Percentiles rank a stretch among this genome's conserved stretches.
Conservation (phyloP, 768 basidiomycete species). For the Sarcodon sp. region DNA sequence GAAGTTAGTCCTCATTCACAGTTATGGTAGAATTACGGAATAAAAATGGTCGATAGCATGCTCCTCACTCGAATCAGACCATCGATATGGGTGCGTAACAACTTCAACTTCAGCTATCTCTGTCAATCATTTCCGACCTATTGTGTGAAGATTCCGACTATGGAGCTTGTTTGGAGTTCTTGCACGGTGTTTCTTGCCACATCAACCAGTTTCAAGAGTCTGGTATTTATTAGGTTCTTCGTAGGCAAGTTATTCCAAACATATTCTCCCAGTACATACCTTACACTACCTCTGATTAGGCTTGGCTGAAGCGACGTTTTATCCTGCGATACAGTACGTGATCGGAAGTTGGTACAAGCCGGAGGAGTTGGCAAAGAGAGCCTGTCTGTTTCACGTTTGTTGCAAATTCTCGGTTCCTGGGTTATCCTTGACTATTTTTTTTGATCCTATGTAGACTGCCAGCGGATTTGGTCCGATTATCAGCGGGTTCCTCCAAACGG, state of each 20-base stretch:
- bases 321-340: slow-evolving; percentile 26
- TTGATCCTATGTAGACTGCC: slow-evolving; percentile 12
- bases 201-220: slow-evolving; percentile 17
- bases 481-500: slow-evolving; percentile 28
- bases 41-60: slow-evolving; percentile 10
- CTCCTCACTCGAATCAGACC: slow-evolving; percentile 22
- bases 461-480: slow-evolving; percentile 27
- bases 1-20: slow-evolving; percentile 4
- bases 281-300: slow-evolving; percentile 8
- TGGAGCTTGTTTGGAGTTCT: slow-evolving; percentile 23
- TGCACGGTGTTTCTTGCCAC: slow-evolving; percentile 21
- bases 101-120: too few species aligned
- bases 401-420: neutral
- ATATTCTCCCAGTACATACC: neutral
- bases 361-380: slow-evolving; percentile 27
- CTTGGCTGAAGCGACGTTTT: slow-evolving; percentile 25
- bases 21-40: neutral
- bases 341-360: slow-evolving; percentile 29
- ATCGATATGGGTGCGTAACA: slow-evolving; percentile 17
- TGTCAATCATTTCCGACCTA: too few species aligned
- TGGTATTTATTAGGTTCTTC: slow-evolving; percentile 22
- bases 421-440: neutral
- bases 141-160: slow-evolving; percentile 18
- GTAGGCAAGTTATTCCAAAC: slow-evolving; percentile 14
- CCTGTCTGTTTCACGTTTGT: slow-evolving; percentile 24